Conservation (phyloP, 1,284 basidiomycete genomes). For the Leccinum subspadiceum region DNA sequence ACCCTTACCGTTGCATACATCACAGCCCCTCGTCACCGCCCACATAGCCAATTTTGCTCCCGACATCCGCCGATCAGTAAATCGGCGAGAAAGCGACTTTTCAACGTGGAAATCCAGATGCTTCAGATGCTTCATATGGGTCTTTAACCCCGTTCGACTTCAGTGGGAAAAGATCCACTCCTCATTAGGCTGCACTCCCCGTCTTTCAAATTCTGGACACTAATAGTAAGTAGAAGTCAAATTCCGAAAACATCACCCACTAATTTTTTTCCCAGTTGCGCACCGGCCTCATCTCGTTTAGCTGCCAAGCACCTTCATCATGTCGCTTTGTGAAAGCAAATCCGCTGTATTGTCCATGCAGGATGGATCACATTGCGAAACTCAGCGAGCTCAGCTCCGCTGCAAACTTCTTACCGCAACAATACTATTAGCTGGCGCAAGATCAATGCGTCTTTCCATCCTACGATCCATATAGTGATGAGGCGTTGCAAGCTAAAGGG, state of each 20-base stretch:
- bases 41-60: not conserved
- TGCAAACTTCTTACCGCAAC: not conserved
- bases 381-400: not conserved
- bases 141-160: not conserved
- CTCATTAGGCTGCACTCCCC: not conserved
- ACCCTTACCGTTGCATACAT: not conserved
- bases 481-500: not conserved
- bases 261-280: not conserved
- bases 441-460: not conserved
- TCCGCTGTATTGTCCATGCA: not conserved
- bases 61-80: not conserved
- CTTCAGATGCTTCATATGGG: not conserved
- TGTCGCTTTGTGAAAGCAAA: not conserved
- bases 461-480: not conserved
- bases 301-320: not conserved
- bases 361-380: not conserved
- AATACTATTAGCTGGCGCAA: not conserved
- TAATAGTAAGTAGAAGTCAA: not conserved
- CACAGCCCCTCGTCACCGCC: not conserved
- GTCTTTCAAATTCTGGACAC: not conserved
- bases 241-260: not conserved
- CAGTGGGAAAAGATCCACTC: not conserved
- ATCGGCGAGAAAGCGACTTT: not conserved
- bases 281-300: not conserved
- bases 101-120: not conserved